Evolutionary conservation across 2,329 filamentous ascomycete genomes (phyloP).

Genomic region (Sporothrix variecibatus): DNA sequence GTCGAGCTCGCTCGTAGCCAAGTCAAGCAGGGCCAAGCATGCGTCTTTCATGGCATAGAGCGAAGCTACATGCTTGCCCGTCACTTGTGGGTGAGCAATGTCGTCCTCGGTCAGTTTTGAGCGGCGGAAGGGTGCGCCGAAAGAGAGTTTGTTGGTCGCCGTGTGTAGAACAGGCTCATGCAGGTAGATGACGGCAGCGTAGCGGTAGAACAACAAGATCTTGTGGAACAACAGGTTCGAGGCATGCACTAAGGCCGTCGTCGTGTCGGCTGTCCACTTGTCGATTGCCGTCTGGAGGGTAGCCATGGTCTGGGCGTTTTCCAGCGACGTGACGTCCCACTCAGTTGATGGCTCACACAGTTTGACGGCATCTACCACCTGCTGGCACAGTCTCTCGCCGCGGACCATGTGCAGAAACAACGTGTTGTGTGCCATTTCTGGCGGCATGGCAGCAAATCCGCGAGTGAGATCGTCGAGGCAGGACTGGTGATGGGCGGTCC

Average conservation of each 20-base stretch:
- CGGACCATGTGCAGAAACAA: constrained; percentile 16
- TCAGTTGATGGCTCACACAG: not conserved
- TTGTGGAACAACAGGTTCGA: not conserved
- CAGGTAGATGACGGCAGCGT: constrained; percentile 17
- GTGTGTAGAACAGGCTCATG: constrained; percentile 20
- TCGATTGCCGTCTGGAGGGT: constrained; percentile 5
- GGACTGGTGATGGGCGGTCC: constrained; percentile 9
- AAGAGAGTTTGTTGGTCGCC: constrained; percentile 17
- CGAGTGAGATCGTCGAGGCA: constrained; percentile 2
- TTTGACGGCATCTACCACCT: not conserved
- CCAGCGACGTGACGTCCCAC: not conserved
- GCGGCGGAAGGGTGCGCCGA: constrained; percentile 14
- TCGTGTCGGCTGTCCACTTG: constrained; percentile 19
- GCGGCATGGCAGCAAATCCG: not conserved
- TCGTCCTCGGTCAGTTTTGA: constrained; percentile 9
- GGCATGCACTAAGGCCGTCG: not conserved
- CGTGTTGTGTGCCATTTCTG: not conserved
- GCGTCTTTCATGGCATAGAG: constrained; percentile 17
- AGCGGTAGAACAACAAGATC: constrained; percentile 11
- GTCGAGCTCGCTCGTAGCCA: not conserved
- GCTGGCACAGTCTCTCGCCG: constrained; percentile 18
- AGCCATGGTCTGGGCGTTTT: not conserved
- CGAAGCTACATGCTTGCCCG: constrained; percentile 2
- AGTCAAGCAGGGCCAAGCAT: not conserved
- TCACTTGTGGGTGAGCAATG: constrained; percentile 9